Conservation (phyloP, 495 filamentous ascomycete genomes). For the Hypoxylon fragiforme region DNA sequence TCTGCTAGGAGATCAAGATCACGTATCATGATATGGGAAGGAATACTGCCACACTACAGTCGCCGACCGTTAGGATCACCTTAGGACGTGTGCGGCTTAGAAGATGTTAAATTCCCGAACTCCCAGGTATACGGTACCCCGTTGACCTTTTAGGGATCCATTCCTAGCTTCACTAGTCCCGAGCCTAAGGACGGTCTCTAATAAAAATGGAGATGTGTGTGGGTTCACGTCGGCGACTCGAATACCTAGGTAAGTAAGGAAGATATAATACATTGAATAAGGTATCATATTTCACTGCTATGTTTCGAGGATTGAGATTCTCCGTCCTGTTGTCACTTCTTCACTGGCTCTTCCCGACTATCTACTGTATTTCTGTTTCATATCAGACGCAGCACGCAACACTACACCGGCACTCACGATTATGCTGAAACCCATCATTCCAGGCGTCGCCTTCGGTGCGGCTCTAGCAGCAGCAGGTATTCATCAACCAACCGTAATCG, state of each 20-base stretch:
- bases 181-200: neutral
- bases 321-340: neutral
- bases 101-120: constrained; percentile 8
- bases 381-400: neutral
- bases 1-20: constrained; percentile 8
- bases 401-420: neutral
- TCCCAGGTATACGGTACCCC: constrained; percentile 11
- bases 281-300: constrained; percentile 11
- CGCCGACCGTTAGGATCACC: constrained; percentile 25
- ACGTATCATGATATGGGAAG: constrained; percentile 5
- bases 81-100: constrained; percentile 7
- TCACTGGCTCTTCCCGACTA: neutral
- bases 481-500: constrained; percentile 55
- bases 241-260: constrained; percentile 13
- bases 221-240: constrained; percentile 23
- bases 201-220: constrained; percentile 7
- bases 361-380: neutral
- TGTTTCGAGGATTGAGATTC: constrained; percentile 7
- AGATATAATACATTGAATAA: too few relatives aligned
- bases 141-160: constrained; percentile 15
- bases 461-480: constrained; percentile 58
- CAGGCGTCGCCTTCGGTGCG: constrained; percentile 58
- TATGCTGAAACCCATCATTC: constrained; percentile 32
- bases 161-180: constrained; percentile 3
- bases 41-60: constrained; percentile 19